phyloP scores from a whole-genome alignment of 2,329 filamentous ascomycete genomes.

The Fusarium tanahbumbuense region DNA sequence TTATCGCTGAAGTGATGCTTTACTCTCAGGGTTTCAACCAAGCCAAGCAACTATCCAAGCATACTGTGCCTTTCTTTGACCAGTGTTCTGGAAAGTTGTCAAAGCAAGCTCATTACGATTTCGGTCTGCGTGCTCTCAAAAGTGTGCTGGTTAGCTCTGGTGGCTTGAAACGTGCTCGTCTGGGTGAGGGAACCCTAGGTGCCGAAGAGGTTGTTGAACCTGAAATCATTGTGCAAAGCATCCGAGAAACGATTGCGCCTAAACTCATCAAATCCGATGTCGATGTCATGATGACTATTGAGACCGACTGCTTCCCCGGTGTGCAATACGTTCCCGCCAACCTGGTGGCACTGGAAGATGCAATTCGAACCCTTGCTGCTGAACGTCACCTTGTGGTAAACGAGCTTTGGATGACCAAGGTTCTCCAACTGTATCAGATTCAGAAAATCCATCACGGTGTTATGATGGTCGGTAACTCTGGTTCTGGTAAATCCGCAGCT shows the following conservation, averaged over 20 bases:
- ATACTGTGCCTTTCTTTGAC: conserved; percentile 98
- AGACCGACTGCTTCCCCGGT: conserved; percentile 88
- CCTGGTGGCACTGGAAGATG: conserved; percentile 79
- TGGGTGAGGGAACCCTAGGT: conserved; percentile 68
- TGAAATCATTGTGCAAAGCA: conserved; percentile 98
- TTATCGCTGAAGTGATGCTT: conserved; percentile 99
- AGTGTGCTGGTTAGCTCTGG: conserved; percentile 98
- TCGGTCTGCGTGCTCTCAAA: conserved; percentile 96
- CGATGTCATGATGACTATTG: conserved; percentile 85
- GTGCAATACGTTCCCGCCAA: conserved; percentile 93
- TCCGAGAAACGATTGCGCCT: conserved; percentile 97
- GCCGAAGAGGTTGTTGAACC: conserved; percentile 85
- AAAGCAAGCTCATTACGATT: conserved; percentile 99
- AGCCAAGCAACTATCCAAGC: conserved; percentile 91
- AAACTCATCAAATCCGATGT: conserved; percentile 96
- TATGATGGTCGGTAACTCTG: conserved; percentile 99
- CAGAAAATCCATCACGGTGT: conserved; percentile 98
- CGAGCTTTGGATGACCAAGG: conserved; percentile 97
- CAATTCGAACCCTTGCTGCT: conserved; percentile 83
- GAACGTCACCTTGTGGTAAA: conserved; percentile 91
- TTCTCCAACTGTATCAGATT: conserved; percentile 97
- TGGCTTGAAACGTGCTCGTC: conserved; percentile 87
- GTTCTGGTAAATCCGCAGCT: conserved; percentile 94
- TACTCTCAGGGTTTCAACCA: conserved; percentile 99
- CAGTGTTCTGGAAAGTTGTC: conserved; percentile 83